phyloP scores from a whole-genome alignment of 2,329 filamentous ascomycete species.

The Aspergillus pseudoglaucus region DNA sequence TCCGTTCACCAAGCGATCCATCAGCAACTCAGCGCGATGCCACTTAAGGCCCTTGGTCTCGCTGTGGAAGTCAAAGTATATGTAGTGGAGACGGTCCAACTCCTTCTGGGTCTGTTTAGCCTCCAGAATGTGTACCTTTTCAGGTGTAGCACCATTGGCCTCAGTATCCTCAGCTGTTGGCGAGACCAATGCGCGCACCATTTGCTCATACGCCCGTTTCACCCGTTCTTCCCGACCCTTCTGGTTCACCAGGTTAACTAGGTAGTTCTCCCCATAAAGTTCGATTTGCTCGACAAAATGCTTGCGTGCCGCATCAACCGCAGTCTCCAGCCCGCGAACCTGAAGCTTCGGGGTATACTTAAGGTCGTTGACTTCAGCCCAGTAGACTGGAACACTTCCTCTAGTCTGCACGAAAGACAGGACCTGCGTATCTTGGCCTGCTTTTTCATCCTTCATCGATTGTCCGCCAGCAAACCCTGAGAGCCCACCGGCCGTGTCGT shows the following conservation, averaged over 20 bases:
- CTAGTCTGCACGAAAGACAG: constrained; percentile 94
- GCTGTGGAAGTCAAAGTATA: constrained; percentile 98
- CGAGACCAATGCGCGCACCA: constrained; percentile 70
- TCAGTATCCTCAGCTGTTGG: constrained; percentile 61
- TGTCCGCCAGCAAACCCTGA: constrained; percentile 73
- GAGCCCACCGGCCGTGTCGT: constrained; percentile 68
- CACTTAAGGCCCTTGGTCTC: constrained; percentile 94
- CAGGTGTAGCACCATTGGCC: constrained; percentile 59
- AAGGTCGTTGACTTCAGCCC: constrained; percentile 91
- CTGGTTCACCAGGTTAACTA: constrained; percentile 96
- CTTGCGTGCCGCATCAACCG: constrained; percentile 67
- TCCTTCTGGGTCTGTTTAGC: constrained; percentile 52
- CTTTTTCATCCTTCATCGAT: constrained; percentile 68
- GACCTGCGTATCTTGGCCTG: constrained; percentile 74
- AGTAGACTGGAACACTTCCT: constrained; percentile 91
- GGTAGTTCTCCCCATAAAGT: constrained; percentile 91
- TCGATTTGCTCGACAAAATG: constrained; percentile 93
- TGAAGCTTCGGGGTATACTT: constrained; percentile 88
- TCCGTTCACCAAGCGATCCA: constrained; percentile 73
- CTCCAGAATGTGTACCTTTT: constrained; percentile 78
- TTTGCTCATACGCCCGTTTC: constrained; percentile 88
- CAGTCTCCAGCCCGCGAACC: constrained; percentile 75
- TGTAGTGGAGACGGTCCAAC: constrained; percentile 83
- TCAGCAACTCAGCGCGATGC: constrained; percentile 80
- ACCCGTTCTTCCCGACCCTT: constrained; percentile 83